These are phyloP conservation scores for Amanita molliuscula DNA, from an alignment of 768 basidiomycete genomes.

Conservation along the genomic window DNA sequence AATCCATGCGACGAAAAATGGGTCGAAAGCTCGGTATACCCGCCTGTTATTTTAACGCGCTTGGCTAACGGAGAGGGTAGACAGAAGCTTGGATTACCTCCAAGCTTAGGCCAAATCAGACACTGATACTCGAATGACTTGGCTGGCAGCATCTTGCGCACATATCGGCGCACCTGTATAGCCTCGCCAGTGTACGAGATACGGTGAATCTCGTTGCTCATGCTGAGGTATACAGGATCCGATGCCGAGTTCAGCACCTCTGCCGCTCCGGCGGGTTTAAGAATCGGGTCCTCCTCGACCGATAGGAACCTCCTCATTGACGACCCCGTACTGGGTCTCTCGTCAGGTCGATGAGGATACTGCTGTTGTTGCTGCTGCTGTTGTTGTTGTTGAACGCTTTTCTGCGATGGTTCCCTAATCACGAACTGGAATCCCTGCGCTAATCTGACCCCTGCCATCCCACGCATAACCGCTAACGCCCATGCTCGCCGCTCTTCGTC, in stretches of 20 bases:
- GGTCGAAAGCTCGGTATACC: conserved; percentile 72
- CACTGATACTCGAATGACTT: conserved; percentile 73
- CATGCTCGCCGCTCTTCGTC: conserved; percentile 59
- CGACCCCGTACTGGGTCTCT: conserved; percentile 17
- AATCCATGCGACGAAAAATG: conserved; percentile 70
- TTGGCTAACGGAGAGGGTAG: neutral
- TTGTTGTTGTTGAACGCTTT: conserved; percentile 13
- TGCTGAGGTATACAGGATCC: conserved; percentile 83
- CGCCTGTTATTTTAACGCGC: conserved; percentile 24
- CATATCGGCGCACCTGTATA: conserved; percentile 81
- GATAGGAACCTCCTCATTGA: conserved; percentile 41
- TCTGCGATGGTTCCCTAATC: conserved; percentile 32
- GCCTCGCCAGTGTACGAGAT: conserved; percentile 87
- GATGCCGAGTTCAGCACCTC: conserved; percentile 48
- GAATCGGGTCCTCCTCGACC: conserved; percentile 37
- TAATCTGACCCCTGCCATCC: conserved; percentile 87
- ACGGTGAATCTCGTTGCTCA: conserved; percentile 92
- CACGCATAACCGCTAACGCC: conserved; percentile 79
- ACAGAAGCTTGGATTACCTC: conserved; percentile 25
- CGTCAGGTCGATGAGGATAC: conserved; percentile 27
- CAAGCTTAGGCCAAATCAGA: conserved; percentile 88
- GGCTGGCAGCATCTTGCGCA: conserved; percentile 57
- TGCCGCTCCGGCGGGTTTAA: conserved; percentile 53
- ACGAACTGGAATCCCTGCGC: conserved; percentile 95
- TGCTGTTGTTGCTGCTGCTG: conserved; percentile 17